A percentile compares a stretch with the other conserved stretches of the same genome.
phyloP scores from a whole-genome alignment of 192 early-diverging fungal genomes.

The Coemansia sp. region DNA sequence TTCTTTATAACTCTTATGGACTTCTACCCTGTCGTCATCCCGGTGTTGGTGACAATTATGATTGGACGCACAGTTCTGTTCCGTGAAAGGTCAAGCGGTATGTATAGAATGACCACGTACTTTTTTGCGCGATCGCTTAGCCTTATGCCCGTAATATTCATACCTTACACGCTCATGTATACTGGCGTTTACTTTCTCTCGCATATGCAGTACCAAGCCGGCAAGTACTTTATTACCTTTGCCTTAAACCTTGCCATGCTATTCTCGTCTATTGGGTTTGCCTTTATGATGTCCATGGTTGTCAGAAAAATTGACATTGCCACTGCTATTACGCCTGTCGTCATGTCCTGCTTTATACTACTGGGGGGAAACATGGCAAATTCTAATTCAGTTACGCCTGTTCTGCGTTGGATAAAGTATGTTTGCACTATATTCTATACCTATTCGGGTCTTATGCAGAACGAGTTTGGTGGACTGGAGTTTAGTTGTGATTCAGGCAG shows the following conservation, averaged over 20 bases:
- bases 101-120: slow-evolving; percentile 59
- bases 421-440: slow-evolving; percentile 30
- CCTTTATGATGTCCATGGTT: slow-evolving; percentile 28
- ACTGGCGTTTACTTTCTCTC: slow-evolving; percentile 32
- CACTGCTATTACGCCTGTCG: slow-evolving; percentile 19
- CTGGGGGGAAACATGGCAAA: slow-evolving; percentile 41
- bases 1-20: slow-evolving; percentile 43
- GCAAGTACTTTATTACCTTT: slow-evolving; percentile 29
- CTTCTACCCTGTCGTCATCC: slow-evolving; percentile 56
- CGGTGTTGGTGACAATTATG: slow-evolving; percentile 35
- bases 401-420: slow-evolving; percentile 45
- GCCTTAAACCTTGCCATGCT: slow-evolving; percentile 24
- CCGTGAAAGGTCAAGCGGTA: slow-evolving; percentile 60
- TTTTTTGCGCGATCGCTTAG: slow-evolving; percentile 60
- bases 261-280: slow-evolving; percentile 22
- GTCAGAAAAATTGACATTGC: slow-evolving; percentile 22
- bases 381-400: slow-evolving; percentile 32
- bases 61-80: slow-evolving; percentile 43
- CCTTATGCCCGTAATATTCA: slow-evolving; percentile 31
- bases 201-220: slow-evolving; percentile 25
- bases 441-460: slow-evolving; percentile 37
- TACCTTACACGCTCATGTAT: slow-evolving; percentile 25
- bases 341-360: slow-evolving; percentile 18
- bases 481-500: slow-evolving; percentile 12
- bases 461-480: slow-evolving; percentile 41